Percentiles rank a stretch among this genome's conserved stretches.
These are phyloP conservation scores for Colletotrichum lentis DNA, from an alignment of 2,329 filamentous ascomycete genomes.

Conservation along the genomic window DNA sequence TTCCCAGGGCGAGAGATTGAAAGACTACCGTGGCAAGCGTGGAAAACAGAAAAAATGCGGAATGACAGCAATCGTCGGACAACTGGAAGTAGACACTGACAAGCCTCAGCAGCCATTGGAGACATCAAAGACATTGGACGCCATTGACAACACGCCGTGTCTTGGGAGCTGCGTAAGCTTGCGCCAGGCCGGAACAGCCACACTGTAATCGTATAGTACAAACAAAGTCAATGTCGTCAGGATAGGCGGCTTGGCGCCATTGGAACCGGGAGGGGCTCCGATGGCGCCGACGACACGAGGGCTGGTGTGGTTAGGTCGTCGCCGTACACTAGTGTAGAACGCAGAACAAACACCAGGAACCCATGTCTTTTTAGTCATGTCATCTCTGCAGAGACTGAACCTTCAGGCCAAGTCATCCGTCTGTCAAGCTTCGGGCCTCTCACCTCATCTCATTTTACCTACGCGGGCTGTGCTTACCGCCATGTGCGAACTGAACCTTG, in stretches of 20 bases:
- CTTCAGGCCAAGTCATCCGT: neutral
- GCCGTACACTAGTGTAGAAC: neutral
- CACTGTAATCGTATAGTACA: too few species aligned
- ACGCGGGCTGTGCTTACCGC: neutral
- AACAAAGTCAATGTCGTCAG: slow-evolving; percentile 39
- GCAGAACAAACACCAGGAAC: neutral
- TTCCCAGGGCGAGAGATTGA: neutral
- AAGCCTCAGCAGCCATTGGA: neutral
- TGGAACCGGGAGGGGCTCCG: slow-evolving; percentile 27
- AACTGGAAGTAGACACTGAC: neutral
- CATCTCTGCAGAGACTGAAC: too few species aligned
- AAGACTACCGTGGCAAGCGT: neutral
- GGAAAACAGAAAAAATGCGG: neutral
- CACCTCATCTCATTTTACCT: neutral
- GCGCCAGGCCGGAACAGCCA: slow-evolving; percentile 12
- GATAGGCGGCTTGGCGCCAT: slow-evolving; percentile 29
- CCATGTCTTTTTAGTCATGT: neutral
- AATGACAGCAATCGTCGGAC: slow-evolving; percentile 7
- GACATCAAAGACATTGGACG: slow-evolving; percentile 3
- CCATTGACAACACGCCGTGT: slow-evolving; percentile 29
- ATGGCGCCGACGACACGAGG: slow-evolving; percentile 14
- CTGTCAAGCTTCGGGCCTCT: neutral
- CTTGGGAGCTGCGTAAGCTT: slow-evolving; percentile 35
- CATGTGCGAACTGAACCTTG: neutral
- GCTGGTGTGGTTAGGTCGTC: neutral